Base-by-base conservation (phyloP, 768 basidiomycete species). In the Termitomyces sp. region DNA sequence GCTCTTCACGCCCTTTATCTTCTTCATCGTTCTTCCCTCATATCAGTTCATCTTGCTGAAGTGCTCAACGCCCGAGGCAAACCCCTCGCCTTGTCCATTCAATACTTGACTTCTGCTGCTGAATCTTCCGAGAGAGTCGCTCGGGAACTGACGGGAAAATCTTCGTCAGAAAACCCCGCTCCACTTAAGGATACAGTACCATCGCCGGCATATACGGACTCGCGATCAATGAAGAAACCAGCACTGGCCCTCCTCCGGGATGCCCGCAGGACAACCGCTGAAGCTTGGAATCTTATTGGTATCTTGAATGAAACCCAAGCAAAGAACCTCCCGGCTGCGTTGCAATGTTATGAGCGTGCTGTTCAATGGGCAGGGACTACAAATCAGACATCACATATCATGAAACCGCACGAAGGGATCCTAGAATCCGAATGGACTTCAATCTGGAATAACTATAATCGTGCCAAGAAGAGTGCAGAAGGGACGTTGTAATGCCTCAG, bases 211-310 rank as follows among this genome's bases (percentile, higher is more conserved):
- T 88, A 81, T 67, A 59, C 66, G 2, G 73, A 76, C 54, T 85
- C 83, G 6, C 69, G 63, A 45, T 73, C 75, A 41, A 80, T 89
- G 76, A 75, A 70, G 54, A 77, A 74, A 53, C 80, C 82, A 7
- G 87, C 90, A 27, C 69, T 65, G 43, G 75, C 74, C 51, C 71
- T 91, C 16, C 76, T 91, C 53, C 82, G 85, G 29, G 87, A 91
- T 65, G 80, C 90, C 17, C 80, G 86, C 16, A 75, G 87, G 44
- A 83, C 86, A 27, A 84, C 88, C 16, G 85, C 86, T 0, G 86
- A 90, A 68, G 82, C 88, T 5, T 91, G 88, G 87, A 86, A 83
- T 65, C 71, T 91, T 59, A 75, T 85, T 68, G 90, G 90, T 12
- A 72, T 89, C 40, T 71, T 92, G 8, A 75, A 77, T n/a, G 86